phyloP scores from a whole-genome alignment of 2,329 filamentous ascomycete species.

The Xylaria hypoxylon region DNA sequence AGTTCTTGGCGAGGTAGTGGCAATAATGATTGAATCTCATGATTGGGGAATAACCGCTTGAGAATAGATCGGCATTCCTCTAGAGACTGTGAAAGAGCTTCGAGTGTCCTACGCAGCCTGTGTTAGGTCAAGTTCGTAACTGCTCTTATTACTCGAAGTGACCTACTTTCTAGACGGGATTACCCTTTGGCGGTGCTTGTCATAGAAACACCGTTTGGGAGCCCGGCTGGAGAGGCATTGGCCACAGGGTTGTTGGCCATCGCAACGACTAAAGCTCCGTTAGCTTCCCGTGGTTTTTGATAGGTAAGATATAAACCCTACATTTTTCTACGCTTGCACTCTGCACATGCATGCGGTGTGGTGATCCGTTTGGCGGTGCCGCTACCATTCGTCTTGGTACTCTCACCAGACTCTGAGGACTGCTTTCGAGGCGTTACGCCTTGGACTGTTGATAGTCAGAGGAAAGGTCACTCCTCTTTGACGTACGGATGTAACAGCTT shows the following conservation, averaged over 20 bases:
- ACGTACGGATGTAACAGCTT: constrained; percentile 31
- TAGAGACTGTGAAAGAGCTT: constrained; percentile 72
- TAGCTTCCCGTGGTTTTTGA: constrained; percentile 40
- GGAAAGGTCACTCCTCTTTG: neutral
- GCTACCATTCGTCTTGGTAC: constrained; percentile 48
- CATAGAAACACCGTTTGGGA: constrained; percentile 82
- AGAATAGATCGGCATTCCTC: constrained; percentile 74
- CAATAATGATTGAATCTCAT: constrained; percentile 63
- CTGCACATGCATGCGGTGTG: constrained; percentile 57
- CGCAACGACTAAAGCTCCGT: constrained; percentile 68
- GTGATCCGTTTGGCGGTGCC: constrained; percentile 52
- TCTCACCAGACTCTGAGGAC: constrained; percentile 56
- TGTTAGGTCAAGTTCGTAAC: constrained; percentile 38
- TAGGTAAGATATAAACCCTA: constrained; percentile 47
- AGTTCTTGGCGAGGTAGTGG: constrained; percentile 70
- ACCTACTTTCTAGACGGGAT: constrained; percentile 82
- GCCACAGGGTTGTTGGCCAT: constrained; percentile 83
- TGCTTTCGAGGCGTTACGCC: constrained; percentile 64
- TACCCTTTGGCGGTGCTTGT: constrained; percentile 80
- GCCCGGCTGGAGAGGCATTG: constrained; percentile 86
- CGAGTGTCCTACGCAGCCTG: constrained; percentile 60
- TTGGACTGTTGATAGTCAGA: constrained; percentile 54
- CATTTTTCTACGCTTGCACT: constrained; percentile 82
- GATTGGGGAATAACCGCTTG: constrained; percentile 70
- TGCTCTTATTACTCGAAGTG: neutral